Evolutionary conservation across 345 rosid species (phyloP).

Genomic region (Citrus hindsii): DNA sequence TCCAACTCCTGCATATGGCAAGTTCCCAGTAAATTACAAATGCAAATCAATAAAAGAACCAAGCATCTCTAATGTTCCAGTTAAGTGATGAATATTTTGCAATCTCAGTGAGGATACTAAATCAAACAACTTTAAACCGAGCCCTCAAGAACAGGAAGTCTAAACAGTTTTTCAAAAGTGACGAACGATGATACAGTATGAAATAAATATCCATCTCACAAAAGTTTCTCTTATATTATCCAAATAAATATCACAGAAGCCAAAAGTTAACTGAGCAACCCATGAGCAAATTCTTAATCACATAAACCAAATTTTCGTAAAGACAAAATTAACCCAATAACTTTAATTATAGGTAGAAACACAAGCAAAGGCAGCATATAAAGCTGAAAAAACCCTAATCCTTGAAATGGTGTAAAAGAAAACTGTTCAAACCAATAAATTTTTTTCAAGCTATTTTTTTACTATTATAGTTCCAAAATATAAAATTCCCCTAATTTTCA

Average conservation of each 20-base stretch:
- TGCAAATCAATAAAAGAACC: background rate
- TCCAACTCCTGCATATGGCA: conserved; percentile 51
- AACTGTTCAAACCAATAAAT: background rate
- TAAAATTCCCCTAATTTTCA: background rate
- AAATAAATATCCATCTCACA: background rate
- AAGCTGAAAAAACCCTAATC: background rate
- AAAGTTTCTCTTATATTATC: background rate
- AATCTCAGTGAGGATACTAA: background rate
- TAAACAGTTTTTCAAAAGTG: background rate
- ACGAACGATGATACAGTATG: background rate
- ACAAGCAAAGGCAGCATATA: background rate
- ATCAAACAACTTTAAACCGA: background rate
- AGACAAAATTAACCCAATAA: background rate
- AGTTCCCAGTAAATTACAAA: background rate
- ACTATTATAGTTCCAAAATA: background rate
- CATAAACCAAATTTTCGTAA: background rate
- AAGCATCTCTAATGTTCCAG: background rate
- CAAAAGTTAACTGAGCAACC: background rate
- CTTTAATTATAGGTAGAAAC: background rate
- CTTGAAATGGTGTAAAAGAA: background rate
- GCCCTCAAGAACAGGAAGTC: background rate
- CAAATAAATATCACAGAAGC: background rate
- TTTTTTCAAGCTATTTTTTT: background rate
- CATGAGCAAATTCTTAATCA: background rate
- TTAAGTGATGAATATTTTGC: background rate